Base-by-base conservation (phyloP, 306 rosid genomes). In the Astragalus membranaceus region DNA sequence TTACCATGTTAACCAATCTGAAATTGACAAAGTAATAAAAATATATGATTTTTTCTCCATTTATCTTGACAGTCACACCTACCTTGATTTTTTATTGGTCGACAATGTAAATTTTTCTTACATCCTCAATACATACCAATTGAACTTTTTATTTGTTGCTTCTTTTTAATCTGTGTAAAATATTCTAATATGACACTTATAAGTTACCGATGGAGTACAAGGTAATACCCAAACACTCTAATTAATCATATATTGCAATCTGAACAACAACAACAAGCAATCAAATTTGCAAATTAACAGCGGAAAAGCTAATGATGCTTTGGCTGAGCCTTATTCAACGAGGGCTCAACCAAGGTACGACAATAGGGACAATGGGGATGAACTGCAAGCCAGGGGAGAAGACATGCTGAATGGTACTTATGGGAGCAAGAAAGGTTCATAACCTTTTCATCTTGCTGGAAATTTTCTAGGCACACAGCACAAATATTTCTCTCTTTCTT, bases 361-460 rank as follows among this genome's bases (percentile, higher is more conserved):
- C 85, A 81, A 54, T 56, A 81, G 9, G 85, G 85, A 20, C 81
- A 81, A 47, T 81, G 82, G n/a, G 79, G 79, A 62, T 81, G 79
- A 0, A 51, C 2, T 60, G 33, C 59, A 67, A 81, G 85, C 85
- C 85, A 81, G 0, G 79, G 85, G 1, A 76, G 72, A 77, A 81
- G 76, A 44, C 85, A 81, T 46, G 72, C 64, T 17, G 81, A 72
- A 37, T 81, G 85, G 35, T 76, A 81, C 79, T 77, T 77, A 16
- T 81, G 85, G 5, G 85, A 81, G 17, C 82, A 81, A 5, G 76
- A 36, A 7, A 81, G 85, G 12, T 68, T 76, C 79, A 81, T 76
- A 12, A 81, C 47, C 10, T 73, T 13, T 10, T 81, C n/a, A 23
- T 81, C 39, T 30, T 72, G 11, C 16, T 48, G 20, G 0, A 72